Percentiles rank a stretch among this genome's conserved stretches.
Evolutionary conservation across 225 moss, liverwort and hornwort genomes (phyloP).

Genomic region (Marchantia paleacea): DNA sequence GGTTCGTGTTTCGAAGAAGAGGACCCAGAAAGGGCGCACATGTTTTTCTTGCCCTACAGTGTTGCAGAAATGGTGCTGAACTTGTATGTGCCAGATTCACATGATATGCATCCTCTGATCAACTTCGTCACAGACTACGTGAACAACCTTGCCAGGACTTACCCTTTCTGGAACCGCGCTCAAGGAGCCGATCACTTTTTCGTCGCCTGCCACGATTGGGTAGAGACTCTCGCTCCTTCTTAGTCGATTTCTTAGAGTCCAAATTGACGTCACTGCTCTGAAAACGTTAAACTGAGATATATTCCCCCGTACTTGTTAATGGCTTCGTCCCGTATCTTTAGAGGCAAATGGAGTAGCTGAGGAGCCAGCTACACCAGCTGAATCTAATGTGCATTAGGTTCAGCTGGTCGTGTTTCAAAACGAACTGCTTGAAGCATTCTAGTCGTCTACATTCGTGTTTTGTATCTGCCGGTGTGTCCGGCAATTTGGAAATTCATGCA

Average conservation of each 20-base stretch:
- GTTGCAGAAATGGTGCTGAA: slow-evolving; percentile 69
- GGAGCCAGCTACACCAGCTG: too few species aligned
- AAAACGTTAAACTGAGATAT: too few species aligned
- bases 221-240: slow-evolving; percentile 16
- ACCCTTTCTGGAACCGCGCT: slow-evolving; percentile 84
- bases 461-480: too few species aligned
- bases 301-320: too few species aligned
- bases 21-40: slow-evolving; percentile 59
- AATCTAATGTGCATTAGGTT: too few species aligned
- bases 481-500: background rate
- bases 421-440: too few species aligned
- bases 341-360: too few species aligned
- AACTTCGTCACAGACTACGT: slow-evolving; percentile 67
- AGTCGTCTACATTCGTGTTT: too few species aligned
- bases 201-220: slow-evolving; percentile 93
- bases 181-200: slow-evolving; percentile 83
- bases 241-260: background rate
- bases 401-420: too few species aligned
- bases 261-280: too few species aligned
- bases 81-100: slow-evolving; percentile 70
- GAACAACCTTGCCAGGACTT: slow-evolving; percentile 50
- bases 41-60: slow-evolving; percentile 80
- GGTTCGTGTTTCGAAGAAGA: slow-evolving; percentile 38
- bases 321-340: too few species aligned
- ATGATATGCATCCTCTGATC: slow-evolving; percentile 71